These are phyloP conservation scores for Moricandia moricandioides DNA, from an alignment of 345 rosid species.

Conservation along the genomic window DNA sequence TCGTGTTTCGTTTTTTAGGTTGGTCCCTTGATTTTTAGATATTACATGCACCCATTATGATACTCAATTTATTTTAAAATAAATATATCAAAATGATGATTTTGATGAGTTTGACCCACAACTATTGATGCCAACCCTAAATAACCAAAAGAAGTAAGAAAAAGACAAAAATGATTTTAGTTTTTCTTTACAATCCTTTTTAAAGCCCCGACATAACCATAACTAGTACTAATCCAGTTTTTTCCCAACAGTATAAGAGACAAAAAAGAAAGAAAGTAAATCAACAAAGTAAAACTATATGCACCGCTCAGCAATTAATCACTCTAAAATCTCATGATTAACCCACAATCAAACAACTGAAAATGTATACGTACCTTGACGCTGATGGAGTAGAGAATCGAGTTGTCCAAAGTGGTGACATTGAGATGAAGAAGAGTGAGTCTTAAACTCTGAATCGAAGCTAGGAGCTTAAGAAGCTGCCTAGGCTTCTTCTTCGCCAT, in stretches of 20 bases:
- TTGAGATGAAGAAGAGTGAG: conserved; percentile 77
- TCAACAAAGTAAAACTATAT: conserved; percentile 22
- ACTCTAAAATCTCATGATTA: conserved; percentile 13
- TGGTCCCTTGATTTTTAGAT: conserved; percentile 1
- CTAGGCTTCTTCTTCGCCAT: conserved; percentile 58
- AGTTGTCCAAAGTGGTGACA: conserved; percentile 48
- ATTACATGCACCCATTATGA: conserved; percentile 10
- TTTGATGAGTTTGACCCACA: conserved; percentile 17
- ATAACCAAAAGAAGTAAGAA: background rate
- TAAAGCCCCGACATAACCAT: conserved; percentile 9
- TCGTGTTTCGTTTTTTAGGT: background rate
- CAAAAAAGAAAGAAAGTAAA: background rate
- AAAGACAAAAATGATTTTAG: conserved; percentile 6
- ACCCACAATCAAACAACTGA: conserved; percentile 1
- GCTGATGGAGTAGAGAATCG: conserved; percentile 65
- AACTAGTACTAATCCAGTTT: conserved; percentile 18
- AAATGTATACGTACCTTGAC: conserved; percentile 51
- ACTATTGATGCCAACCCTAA: conserved; percentile 15
- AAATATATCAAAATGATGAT: background rate
- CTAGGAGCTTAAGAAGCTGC: conserved; percentile 68
- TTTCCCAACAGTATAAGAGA: conserved; percentile 4
- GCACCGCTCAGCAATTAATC: conserved; percentile 16
- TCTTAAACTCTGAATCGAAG: conserved; percentile 54
- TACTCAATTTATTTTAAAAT: background rate
- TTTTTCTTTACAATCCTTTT: conserved; percentile 3